Evolutionary conservation across 176 grass and related monocot genomes (phyloP).

Genomic region (Eragrostis nindensis): DNA sequence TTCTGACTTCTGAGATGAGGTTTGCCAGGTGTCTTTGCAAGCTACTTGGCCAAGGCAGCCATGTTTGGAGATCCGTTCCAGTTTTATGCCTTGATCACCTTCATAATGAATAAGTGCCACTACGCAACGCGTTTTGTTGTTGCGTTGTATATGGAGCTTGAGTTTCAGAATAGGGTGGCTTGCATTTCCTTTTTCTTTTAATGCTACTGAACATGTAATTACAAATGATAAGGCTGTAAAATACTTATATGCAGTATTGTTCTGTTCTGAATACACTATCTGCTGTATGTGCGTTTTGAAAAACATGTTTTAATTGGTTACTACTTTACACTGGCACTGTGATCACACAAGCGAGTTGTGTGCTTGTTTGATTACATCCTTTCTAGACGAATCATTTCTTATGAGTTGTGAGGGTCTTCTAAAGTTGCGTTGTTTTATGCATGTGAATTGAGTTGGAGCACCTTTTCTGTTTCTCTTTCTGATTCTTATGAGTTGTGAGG

Average conservation of each 20-base stretch:
- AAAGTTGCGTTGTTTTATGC: neutral
- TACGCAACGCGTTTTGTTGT: neutral
- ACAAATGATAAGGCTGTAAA: neutral
- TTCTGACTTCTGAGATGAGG: too few relatives aligned
- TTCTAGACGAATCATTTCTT: too few relatives aligned
- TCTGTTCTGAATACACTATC: neutral
- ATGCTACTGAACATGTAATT: neutral
- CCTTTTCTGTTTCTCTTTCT: too few relatives aligned
- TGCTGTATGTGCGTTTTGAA: too few relatives aligned
- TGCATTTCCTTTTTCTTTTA: neutral
- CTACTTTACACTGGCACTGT: neutral
- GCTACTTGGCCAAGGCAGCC: neutral
- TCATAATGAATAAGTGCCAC: conserved; percentile 26
- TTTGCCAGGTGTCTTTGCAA: too few relatives aligned
- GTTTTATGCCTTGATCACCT: neutral
- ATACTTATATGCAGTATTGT: neutral
- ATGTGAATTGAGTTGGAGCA: too few relatives aligned
- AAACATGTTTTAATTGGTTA: neutral
- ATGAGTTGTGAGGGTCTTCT: neutral
- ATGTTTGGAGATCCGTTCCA: neutral
- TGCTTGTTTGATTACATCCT: neutral
- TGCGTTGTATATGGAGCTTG: conserved; percentile 14
- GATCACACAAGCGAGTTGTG: neutral
- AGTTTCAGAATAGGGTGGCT: neutral
- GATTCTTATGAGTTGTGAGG: too few relatives aligned